Conservation (phyloP, 805 yeast genomes). For the Wickerhamomyces strasburgensis region DNA sequence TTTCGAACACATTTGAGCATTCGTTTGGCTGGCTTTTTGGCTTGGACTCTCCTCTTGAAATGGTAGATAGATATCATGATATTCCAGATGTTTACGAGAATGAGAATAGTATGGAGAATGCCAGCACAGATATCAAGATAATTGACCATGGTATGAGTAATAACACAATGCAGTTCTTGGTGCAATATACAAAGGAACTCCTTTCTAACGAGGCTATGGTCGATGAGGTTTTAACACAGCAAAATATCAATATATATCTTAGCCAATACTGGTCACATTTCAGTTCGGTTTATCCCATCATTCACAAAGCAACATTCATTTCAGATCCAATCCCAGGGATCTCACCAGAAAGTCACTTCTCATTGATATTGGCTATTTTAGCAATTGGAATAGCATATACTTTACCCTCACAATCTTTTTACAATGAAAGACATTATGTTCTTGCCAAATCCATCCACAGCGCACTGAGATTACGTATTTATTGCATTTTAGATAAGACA, state of each 20-base stretch:
- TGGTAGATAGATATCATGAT: constrained; percentile 1
- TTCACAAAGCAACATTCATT: constrained; percentile 33
- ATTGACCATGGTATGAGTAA: constrained; percentile 4
- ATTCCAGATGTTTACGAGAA: background rate
- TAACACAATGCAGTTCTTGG: constrained; percentile 1
- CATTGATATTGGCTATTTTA: constrained; percentile 16
- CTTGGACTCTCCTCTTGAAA: constrained; percentile 3
- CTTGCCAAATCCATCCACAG: no score
- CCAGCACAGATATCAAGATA: constrained; percentile 1
- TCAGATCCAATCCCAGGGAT: constrained; percentile 3
- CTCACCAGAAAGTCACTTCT: constrained; percentile 3
- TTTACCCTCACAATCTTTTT: no score
- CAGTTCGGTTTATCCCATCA: constrained; percentile 33
- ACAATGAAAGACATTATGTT: no score
- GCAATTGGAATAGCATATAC: constrained; percentile 23
- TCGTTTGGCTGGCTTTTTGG: constrained; percentile 25
- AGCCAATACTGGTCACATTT: constrained; percentile 33
- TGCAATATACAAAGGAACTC: constrained; percentile 1
- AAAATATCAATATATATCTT: constrained; percentile 18
- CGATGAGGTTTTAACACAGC: constrained; percentile 2
- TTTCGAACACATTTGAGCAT: constrained; percentile 19
- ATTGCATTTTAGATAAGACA: constrained; percentile 11
- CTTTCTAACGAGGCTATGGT: no score
- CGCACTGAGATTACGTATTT: constrained; percentile 13
- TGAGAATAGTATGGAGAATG: background rate